phyloP scores from a whole-genome alignment of 148 eudicot genomes.

The Cornus suecica region DNA sequence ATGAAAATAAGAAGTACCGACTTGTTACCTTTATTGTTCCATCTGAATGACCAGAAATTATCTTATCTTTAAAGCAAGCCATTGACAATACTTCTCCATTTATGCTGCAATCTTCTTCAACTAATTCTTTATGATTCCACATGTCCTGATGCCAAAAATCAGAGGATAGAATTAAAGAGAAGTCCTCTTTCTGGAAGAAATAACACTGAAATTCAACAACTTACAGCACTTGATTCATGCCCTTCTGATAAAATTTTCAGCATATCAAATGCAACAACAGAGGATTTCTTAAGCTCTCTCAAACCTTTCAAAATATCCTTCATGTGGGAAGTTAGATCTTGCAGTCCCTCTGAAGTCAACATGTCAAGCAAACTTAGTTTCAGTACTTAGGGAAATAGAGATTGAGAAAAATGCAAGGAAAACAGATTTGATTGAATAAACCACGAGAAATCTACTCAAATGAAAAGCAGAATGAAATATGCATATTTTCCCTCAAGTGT shows the following conservation, averaged over 20 bases:
- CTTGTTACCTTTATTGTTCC: slow-evolving; percentile 44
- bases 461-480: background rate
- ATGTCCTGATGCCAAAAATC: slow-evolving; percentile 29
- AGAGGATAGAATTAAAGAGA: background rate
- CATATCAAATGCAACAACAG: slow-evolving; percentile 41
- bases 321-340: slow-evolving; percentile 30
- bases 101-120: slow-evolving; percentile 41
- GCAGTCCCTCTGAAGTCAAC: slow-evolving; percentile 39
- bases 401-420: background rate
- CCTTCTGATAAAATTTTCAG: slow-evolving; percentile 40
- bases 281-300: slow-evolving; percentile 48
- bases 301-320: slow-evolving; percentile 46
- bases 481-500: background rate
- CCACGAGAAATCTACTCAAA: background rate
- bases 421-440: background rate
- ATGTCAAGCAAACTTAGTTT: background rate
- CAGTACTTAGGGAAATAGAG: background rate
- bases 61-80: slow-evolving; percentile 36
- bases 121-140: slow-evolving; percentile 48
- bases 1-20: background rate
- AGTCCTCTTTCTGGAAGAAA: background rate
- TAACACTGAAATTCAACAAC: slow-evolving; percentile 8
- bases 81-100: slow-evolving; percentile 44
- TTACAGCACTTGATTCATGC: slow-evolving; percentile 40
- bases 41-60: slow-evolving; percentile 53